A percentile compares a stretch with the other conserved stretches of the same genome.
phyloP scores from a whole-genome alignment of 2,329 filamentous ascomycete genomes.

The Lachnellula cervina region DNA sequence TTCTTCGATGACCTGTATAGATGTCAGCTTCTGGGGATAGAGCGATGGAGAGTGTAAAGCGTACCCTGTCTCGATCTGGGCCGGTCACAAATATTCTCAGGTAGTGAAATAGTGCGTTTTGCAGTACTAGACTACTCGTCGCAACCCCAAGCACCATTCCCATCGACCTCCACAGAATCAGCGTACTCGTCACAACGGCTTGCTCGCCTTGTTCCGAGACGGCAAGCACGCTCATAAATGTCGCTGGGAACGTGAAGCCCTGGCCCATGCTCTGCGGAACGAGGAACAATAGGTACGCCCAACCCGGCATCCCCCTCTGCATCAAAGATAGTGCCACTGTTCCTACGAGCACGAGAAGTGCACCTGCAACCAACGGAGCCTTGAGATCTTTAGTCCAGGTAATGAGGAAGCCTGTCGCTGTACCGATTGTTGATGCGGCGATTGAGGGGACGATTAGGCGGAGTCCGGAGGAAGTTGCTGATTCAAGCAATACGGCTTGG shows the following conservation, averaged over 20 bases:
- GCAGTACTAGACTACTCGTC: conserved; percentile 64
- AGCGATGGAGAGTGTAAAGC: neutral
- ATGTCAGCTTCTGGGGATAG: neutral
- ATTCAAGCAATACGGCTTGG: conserved; percentile 66
- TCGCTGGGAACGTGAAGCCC: conserved; percentile 60
- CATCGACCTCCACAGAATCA: conserved; percentile 67
- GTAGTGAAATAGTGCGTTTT: conserved; percentile 62
- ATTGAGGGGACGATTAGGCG: conserved; percentile 61
- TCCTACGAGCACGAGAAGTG: conserved; percentile 45
- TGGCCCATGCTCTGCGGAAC: conserved; percentile 53
- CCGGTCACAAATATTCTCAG: conserved; percentile 56
- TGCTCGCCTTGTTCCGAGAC: conserved; percentile 56
- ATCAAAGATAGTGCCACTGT: conserved; percentile 46
- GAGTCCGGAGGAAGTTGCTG: conserved; percentile 67
- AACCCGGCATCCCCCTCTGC: conserved; percentile 45
- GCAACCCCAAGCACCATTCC: conserved; percentile 72
- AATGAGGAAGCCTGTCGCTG: conserved; percentile 58
- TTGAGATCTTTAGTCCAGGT: conserved; percentile 55
- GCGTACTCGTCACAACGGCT: conserved; percentile 64
- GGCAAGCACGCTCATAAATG: conserved; percentile 59
- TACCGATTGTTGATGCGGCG: conserved; percentile 49
- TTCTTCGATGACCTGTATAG: conserved; percentile 41
- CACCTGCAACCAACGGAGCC: conserved; percentile 51
- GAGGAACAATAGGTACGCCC: conserved; percentile 51
- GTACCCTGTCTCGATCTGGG: conserved; percentile 46